phyloP scores from a whole-genome alignment of 768 basidiomycete genomes.

The Leccinum obscurum region DNA sequence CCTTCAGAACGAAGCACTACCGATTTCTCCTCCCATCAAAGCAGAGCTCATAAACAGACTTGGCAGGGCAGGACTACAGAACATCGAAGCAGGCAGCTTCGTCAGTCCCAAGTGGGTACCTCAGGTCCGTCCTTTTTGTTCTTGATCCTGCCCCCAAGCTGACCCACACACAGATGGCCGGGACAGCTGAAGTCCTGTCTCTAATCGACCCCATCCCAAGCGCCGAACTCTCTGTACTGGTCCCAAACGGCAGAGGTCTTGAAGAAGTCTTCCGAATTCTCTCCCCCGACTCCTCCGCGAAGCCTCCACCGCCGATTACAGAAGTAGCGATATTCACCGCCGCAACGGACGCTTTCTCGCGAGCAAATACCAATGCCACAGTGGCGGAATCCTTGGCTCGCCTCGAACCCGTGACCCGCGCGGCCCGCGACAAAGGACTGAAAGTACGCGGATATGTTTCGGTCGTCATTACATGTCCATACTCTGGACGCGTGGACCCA shows the following conservation, averaged over 20 bases:
- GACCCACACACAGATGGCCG: constrained; percentile 67
- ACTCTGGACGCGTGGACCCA: constrained; percentile 73
- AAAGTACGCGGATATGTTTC: constrained; percentile 86
- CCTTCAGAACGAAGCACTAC: constrained; percentile 81
- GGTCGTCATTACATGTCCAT: constrained; percentile 82
- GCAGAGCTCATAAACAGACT: constrained; percentile 79
- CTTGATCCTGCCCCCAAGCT: not conserved
- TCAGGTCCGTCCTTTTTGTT: constrained; percentile 48
- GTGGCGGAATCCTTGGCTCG: constrained; percentile 67
- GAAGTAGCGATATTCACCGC: constrained; percentile 91
- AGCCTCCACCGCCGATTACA: constrained; percentile 56
- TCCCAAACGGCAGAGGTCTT: constrained; percentile 79
- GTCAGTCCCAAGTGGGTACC: constrained; percentile 94
- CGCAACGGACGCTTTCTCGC: constrained; percentile 83
- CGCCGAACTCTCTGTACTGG: constrained; percentile 75
- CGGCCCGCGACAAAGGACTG: constrained; percentile 61
- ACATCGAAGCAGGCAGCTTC: constrained; percentile 85
- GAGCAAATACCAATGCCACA: constrained; percentile 81
- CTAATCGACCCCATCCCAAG: constrained; percentile 51
- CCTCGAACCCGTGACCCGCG: constrained; percentile 58
- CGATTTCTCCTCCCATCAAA: constrained; percentile 73
- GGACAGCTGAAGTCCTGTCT: constrained; percentile 73
- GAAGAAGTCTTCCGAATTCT: constrained; percentile 66
- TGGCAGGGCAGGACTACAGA: constrained; percentile 60
- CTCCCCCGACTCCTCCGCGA: constrained; percentile 29